A percentile compares a stretch with the other conserved stretches of the same genome.
Conservation (phyloP, 805 yeast species). For the Ogataea glucozyma region DNA sequence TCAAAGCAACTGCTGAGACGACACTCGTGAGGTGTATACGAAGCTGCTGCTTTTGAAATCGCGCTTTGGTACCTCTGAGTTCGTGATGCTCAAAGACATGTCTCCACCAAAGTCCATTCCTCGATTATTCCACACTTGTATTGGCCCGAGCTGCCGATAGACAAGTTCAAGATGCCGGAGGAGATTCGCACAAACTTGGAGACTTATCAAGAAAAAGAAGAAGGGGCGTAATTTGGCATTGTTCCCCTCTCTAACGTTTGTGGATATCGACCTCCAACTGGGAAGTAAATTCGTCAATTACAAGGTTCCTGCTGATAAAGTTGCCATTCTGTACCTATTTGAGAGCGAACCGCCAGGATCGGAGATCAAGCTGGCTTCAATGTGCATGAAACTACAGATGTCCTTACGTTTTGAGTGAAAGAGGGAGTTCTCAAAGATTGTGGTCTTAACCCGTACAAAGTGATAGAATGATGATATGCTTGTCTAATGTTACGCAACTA, state of each 20-base stretch:
- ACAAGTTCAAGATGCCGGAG: constrained; percentile 50
- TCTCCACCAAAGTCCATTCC: constrained; percentile 44
- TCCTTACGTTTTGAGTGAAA: constrained; percentile 62
- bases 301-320: constrained; percentile 68
- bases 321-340: constrained; percentile 48
- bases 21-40: constrained; percentile 40
- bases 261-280: constrained; percentile 59
- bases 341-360: constrained; percentile 25
- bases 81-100: constrained; percentile 83
- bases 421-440: constrained; percentile 51
- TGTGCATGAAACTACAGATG: constrained; percentile 44
- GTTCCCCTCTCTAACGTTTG: constrained; percentile 61
- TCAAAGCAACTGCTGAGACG: constrained; percentile 53
- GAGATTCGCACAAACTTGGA: constrained; percentile 43
- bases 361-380: constrained; percentile 33
- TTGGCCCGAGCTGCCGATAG: constrained; percentile 67
- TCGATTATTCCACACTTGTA: constrained; percentile 72
- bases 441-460: constrained; percentile 38
- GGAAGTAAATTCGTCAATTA: constrained; percentile 40
- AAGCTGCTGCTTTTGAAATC: constrained; percentile 56
- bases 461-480: constrained; percentile 37
- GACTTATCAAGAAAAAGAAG: constrained; percentile 45
- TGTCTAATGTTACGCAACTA: not conserved
- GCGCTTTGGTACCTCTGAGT: constrained; percentile 65
- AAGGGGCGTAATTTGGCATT: constrained; percentile 60